These are phyloP conservation scores for Penicillium bovifimosum DNA, from an alignment of 495 filamentous ascomycete species.

Conservation along the genomic window DNA sequence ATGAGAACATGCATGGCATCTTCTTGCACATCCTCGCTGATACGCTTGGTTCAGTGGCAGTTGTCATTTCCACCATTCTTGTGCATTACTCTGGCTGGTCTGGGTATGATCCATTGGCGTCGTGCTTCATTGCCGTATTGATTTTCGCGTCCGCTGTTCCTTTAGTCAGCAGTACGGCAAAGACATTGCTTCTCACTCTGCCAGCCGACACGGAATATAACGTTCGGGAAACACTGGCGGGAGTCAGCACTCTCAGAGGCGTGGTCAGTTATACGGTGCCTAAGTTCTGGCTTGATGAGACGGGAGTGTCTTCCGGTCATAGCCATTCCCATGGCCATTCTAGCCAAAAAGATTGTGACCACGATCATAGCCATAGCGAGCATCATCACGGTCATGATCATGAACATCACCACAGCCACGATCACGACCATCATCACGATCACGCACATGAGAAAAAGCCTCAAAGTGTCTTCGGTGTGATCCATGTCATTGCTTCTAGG, in stretches of 20 bases:
- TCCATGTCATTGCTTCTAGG: slow-evolving; percentile 71
- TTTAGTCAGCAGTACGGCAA: slow-evolving; percentile 77
- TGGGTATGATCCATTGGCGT: slow-evolving; percentile 94
- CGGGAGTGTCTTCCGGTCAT: slow-evolving; percentile 31
- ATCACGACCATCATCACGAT: slow-evolving; percentile 21
- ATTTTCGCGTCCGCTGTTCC: slow-evolving; percentile 88
- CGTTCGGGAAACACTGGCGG: slow-evolving; percentile 77
- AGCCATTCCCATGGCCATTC: slow-evolving; percentile 25
- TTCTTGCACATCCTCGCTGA: slow-evolving; percentile 95
- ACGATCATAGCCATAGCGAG: slow-evolving; percentile 19
- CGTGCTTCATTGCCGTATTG: slow-evolving; percentile 85
- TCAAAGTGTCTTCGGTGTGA: slow-evolving; percentile 63
- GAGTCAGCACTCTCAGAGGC: slow-evolving; percentile 74
- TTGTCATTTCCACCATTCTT: slow-evolving; percentile 85
- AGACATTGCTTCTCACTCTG: slow-evolving; percentile 73
- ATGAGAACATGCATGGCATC: slow-evolving; percentile 99
- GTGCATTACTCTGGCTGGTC: slow-evolving; percentile 84
- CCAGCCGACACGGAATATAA: slow-evolving; percentile 85
- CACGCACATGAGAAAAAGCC: slow-evolving; percentile 30
- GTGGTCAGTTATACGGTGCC: slow-evolving; percentile 83
- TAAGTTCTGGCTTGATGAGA: slow-evolving; percentile 90
- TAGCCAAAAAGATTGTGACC: slow-evolving; percentile 18
- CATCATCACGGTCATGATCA: slow-evolving; percentile 14
- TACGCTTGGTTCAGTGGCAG: slow-evolving; percentile 87
- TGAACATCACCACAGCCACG: slow-evolving; percentile 2